Evolutionary conservation across 768 basidiomycete species (phyloP).

Genomic region (Mycena vulgaris): DNA sequence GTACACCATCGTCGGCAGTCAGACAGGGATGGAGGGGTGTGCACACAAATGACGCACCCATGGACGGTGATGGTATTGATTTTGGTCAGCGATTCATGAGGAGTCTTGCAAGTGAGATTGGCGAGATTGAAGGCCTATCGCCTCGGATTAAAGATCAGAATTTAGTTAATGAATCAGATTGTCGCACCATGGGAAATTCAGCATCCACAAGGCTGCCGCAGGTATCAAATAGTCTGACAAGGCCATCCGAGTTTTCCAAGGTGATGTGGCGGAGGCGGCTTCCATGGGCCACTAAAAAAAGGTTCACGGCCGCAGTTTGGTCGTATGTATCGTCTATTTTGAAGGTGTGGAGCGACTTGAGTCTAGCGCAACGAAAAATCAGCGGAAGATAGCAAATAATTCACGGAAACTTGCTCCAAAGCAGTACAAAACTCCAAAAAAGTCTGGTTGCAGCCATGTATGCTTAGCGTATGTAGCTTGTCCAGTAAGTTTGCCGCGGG

Average conservation of each 20-base stretch:
- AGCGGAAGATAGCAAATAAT: not conserved
- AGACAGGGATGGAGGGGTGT: too few species aligned
- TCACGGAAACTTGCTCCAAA: not conserved
- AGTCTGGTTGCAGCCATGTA: not conserved
- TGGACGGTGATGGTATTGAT: too few species aligned
- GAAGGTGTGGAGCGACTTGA: not conserved
- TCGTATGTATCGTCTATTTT: not conserved
- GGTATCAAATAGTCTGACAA: not conserved
- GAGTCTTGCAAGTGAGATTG: not conserved
- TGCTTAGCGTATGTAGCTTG: not conserved
- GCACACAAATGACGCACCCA: too few species aligned
- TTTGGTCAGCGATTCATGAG: not conserved
- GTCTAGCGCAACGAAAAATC: not conserved
- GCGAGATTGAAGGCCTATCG: not conserved
- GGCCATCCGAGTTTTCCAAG: not conserved
- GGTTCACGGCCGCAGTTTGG: too few species aligned
- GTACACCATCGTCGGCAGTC: too few species aligned
- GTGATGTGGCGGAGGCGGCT: not conserved
- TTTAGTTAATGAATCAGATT: not conserved
- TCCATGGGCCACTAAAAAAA: conserved; percentile 1
- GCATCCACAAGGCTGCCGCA: not conserved
- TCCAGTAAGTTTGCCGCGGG: too few species aligned
- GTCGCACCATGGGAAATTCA: not conserved
- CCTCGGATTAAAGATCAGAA: too few species aligned
- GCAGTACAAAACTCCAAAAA: not conserved